Base-by-base conservation (phyloP, 306 rosid species). In the Erythrophleum fordii region DNA sequence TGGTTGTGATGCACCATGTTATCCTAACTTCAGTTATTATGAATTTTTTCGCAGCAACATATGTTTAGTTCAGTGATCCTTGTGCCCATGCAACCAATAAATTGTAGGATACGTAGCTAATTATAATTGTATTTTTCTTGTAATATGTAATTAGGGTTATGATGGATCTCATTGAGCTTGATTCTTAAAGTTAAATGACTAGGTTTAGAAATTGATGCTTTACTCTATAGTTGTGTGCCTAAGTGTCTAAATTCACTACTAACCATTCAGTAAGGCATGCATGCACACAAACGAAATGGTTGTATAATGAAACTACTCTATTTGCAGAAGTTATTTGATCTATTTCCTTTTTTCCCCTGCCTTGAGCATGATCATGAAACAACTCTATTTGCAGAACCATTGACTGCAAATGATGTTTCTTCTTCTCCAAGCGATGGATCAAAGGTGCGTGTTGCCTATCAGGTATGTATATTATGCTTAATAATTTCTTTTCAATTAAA, bases 401-500 rank as follows among this genome's bases (percentile, higher is more conserved):
- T 92, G 76, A 72, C 86, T 12, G 86, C 91, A 42, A 81, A 23
- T 28, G 80, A 71, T 25, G 6, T 78, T 56, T 72, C 85, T 84
- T 80, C 82, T 59, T 22, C 70, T 77, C 72, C 81, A 14, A 73
- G 66, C 2, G 85, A 83, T 64, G 91, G 88, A 53, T 83, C 95
- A 67, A 89, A 86, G 81, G 86, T 89, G 75, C 85, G 94, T 3
- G 87, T 93, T 74, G 97, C 97, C 4, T 93, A 85, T 69, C 93
- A 88, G 97, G 95, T 92, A 88, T 49, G 84, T 12, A 22, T 42
- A 22, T 22, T 8, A 59, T 52, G 26, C 28, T 78, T 64, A 20
- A 39, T 76, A 59, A 8, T 62, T 76, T 77, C 37, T 48, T 55
- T 80, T 49, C 69, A 62, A 53, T 11, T 13, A 8, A 67, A 72